These are phyloP conservation scores for Colletotrichum euphorbiae DNA, from an alignment of 2,329 filamentous ascomycete species.

Conservation along the genomic window DNA sequence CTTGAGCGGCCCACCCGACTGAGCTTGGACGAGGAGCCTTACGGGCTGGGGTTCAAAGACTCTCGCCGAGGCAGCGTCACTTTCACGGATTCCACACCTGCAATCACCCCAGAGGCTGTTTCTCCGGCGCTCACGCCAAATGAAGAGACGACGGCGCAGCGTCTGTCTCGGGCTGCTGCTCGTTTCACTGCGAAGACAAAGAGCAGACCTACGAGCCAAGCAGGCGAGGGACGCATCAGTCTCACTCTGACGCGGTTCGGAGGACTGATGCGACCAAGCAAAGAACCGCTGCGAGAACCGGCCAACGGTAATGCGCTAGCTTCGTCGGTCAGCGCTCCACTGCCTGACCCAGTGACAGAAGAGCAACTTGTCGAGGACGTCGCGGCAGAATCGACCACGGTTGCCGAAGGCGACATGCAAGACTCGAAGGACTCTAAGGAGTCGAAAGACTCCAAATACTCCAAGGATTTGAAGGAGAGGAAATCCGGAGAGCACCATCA, in stretches of 20 bases:
- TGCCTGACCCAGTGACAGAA: slow-evolving; percentile 32
- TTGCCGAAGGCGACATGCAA: slow-evolving; percentile 36
- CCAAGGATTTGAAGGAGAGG: slow-evolving; percentile 34
- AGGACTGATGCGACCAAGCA: slow-evolving; percentile 63
- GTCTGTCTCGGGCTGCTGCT: slow-evolving; percentile 68
- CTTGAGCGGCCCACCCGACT: slow-evolving; percentile 61
- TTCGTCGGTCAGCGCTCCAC: slow-evolving; percentile 27
- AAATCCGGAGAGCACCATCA: slow-evolving; percentile 43
- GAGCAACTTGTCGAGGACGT: slow-evolving; percentile 41
- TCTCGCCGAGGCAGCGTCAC: slow-evolving; percentile 65
- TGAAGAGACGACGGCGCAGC: slow-evolving; percentile 66
- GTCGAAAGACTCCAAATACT: slow-evolving; percentile 38
- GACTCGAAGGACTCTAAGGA: slow-evolving; percentile 39
- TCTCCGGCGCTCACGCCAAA: slow-evolving; percentile 55
- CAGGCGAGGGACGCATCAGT: slow-evolving; percentile 68
- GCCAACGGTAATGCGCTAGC: slow-evolving; percentile 36
- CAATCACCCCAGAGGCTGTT: slow-evolving; percentile 50
- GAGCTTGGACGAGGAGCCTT: slow-evolving; percentile 57
- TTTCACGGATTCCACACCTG: slow-evolving; percentile 59
- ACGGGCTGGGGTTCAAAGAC: slow-evolving; percentile 48
- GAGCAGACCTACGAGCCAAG: slow-evolving; percentile 69
- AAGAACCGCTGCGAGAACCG: slow-evolving; percentile 57
- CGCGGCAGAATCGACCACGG: slow-evolving; percentile 9
- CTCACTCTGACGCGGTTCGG: slow-evolving; percentile 68
- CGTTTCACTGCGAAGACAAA: slow-evolving; percentile 61